Base-by-base conservation (phyloP, 805 yeast species). In the Saccharomycopsis sp. region DNA sequence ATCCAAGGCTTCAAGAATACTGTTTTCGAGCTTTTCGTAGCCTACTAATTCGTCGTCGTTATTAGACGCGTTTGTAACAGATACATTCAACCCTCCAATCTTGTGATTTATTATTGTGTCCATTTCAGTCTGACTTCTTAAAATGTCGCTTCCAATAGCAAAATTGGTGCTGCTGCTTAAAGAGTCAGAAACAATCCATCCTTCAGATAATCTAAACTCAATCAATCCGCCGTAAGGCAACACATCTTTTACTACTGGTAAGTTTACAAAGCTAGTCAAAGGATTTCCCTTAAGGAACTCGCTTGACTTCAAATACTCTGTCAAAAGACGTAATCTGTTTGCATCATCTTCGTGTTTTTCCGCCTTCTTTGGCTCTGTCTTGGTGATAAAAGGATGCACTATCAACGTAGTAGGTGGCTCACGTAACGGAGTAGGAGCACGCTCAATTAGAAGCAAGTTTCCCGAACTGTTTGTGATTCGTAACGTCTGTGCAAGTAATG, bases 171-270 rank as follows among this genome's bases (percentile, higher is more conserved):
- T 58, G 58, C 65, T 70, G 14, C 73, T 73, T 34, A 75, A 64
- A 47, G 70, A 71, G 34, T 63, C 59, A 0, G 78, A 73, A 9
- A 69, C 63, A 3, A 77, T 58, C 80, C 86, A 83, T 3, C 81
- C 83, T 49, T 75, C 79, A 1, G 68, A 59, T 52, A 72, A 72
- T 55, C 78, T 80, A 63, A 85, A 74, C 56, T 76, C 80, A 24
- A 87, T 55, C 3, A 80, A 56, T 0, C 87, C 92, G 14, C 96
- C 94, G 49, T 73, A 62, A 0, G 88, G 85, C 19, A 86, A 67
- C 3, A 69, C 20, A 0, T 71, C 62, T 0, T 68, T 67, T 1
- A 81, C 69, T 0, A 69, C 65, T 0, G 92, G 90, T 1, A 87
- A 63, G 61, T 79, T 80, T 56, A 77, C 66, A 25, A 72, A 73